Evolutionary conservation across 2,329 filamentous ascomycete genomes (phyloP), one percentile per base, ranked within the genome.

Genomic region (Bipolaris victoriae): DNA sequence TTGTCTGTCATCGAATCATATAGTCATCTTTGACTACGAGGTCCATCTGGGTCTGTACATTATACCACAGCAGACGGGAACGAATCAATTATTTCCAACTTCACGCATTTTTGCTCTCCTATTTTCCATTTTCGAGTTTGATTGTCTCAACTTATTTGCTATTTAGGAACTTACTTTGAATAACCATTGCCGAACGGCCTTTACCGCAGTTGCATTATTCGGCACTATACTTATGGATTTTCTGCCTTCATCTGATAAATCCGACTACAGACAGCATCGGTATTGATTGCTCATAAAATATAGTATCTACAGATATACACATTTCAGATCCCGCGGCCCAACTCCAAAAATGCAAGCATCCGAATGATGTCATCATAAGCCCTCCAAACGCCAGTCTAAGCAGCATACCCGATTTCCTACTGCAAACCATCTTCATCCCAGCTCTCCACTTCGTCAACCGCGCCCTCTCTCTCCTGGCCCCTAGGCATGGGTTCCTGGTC

Each of bases 381-480:
- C 24, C 20, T 22, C 7, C 29, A 50, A 53, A 57, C 49, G 39
- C 54, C 45, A 51, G 7, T 46, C 5, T 22, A 49, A 50, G 11
- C 16, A 18, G 20, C 31, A 52, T 3, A 13, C 29, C 33, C 1
- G 29, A 37, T 20, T 26, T 29, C 16, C 35, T 60, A 60, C 40
- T 33, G 63, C 63, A 69, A 39, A 0, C 77, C 81, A 3, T 80
- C 79, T 11, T 81, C 80, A 71, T 96, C 95, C 70, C 97, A 83
- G 2, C 87, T 88, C 74, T 97, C 91, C 3, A 99, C 94, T 70
- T 97, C 92, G 63, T 97, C 92, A 52, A 98, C 86, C 0, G 92
- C 92, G 35, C 85, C 87, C 33, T 87, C 85, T 52, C 91, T 82
- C 64, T 90, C 91, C 9, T 70, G 63, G 0, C 73, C 73, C 3